phyloP scores from a whole-genome alignment of 768 basidiomycete species.

The Phanerochaete carnosa region DNA sequence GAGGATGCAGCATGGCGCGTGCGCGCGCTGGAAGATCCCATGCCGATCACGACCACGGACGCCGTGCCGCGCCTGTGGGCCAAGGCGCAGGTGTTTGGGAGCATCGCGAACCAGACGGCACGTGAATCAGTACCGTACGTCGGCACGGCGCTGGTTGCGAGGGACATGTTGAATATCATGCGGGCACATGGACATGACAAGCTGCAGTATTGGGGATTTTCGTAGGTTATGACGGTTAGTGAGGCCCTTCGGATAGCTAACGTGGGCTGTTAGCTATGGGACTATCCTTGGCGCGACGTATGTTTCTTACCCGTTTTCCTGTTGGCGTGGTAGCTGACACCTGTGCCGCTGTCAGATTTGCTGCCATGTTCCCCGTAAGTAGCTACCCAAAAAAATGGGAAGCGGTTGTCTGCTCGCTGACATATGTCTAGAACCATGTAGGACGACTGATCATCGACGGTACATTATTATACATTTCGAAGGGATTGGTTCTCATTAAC shows the following conservation, averaged over 20 bases:
- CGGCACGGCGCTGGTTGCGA: conserved; percentile 25
- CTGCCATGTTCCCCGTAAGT: conserved; percentile 27
- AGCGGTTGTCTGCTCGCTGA: not conserved
- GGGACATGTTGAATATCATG: conserved; percentile 25
- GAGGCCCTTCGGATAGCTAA: conserved; percentile 24
- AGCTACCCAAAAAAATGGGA: not conserved
- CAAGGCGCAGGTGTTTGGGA: not conserved
- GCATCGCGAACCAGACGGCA: conserved; percentile 1
- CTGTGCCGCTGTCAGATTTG: conserved; percentile 19
- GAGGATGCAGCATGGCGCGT: conserved; percentile 6
- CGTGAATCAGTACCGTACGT: conserved; percentile 12
- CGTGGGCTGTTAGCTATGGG: conserved; percentile 26
- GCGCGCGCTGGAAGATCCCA: not conserved
- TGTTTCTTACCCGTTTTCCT: not conserved
- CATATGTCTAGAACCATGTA: conserved; percentile 20
- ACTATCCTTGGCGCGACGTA: conserved; percentile 17
- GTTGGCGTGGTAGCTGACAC: not conserved
- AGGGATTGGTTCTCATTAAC: not conserved
- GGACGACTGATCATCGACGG: conserved; percentile 29
- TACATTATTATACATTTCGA: not conserved
- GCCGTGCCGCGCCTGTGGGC: not conserved
- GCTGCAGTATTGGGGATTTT: conserved; percentile 30
- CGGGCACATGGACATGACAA: conserved; percentile 26
- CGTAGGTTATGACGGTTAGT: conserved; percentile 24
- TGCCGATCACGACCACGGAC: not conserved